Evolutionary conservation across 1,284 basidiomycete genomes (phyloP).

Genomic region (Apiotrichum gamsii): DNA sequence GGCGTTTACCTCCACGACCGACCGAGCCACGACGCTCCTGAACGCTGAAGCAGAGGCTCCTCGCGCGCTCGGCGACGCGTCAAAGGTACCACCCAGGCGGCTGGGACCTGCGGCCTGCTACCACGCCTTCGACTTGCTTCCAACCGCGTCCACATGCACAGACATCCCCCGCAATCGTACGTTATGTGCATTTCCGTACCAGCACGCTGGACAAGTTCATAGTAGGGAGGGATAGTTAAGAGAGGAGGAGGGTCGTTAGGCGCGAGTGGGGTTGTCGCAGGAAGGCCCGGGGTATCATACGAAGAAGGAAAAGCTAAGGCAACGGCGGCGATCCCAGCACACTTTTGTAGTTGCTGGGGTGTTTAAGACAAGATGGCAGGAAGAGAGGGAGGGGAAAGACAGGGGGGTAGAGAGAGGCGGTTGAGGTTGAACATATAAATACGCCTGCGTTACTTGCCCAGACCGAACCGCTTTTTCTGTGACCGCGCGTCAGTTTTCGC

Average conservation of each 20-base stretch:
- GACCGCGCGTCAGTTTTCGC: not conserved
- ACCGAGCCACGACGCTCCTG: no score
- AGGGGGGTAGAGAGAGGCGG: not conserved
- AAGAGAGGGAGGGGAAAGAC: constrained; percentile 1
- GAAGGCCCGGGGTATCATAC: constrained; percentile 16
- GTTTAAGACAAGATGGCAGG: not conserved
- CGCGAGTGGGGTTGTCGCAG: constrained; percentile 17
- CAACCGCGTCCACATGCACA: no score
- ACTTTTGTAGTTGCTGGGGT: no score
- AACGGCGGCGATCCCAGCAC: not conserved
- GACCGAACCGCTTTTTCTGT: constrained; percentile 46
- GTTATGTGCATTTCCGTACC: constrained; percentile 20
- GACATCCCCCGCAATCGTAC: not conserved
- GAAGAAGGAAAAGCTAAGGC: not conserved
- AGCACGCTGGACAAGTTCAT: constrained; percentile 19
- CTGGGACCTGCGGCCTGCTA: no score
- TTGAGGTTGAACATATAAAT: no score
- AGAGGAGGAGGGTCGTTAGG: constrained; percentile 12
- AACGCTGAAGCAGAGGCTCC: no score
- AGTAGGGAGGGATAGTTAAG: constrained; percentile 10
- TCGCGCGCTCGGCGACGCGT: no score
- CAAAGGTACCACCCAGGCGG: no score
- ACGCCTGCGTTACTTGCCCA: constrained; percentile 34
- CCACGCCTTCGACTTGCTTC: no score
- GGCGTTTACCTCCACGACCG: no score